Base-by-base conservation (phyloP, 495 filamentous ascomycete species). In the Penicillium crystallinum region DNA sequence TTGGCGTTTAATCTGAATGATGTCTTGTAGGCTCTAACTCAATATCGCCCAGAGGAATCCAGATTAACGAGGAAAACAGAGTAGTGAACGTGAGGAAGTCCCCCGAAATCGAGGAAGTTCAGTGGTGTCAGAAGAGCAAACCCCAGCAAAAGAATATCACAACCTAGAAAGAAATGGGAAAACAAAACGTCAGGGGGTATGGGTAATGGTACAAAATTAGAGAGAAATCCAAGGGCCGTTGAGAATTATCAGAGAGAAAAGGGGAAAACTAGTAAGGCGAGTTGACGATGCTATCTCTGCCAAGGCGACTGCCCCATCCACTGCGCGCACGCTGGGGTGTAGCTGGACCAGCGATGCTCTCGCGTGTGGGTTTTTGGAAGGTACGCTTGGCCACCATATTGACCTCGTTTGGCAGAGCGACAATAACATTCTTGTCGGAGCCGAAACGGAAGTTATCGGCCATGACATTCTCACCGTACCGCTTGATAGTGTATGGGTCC, bases 361-460 rank as follows among this genome's bases (percentile, higher is more conserved):
- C 91, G 33, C 93, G 77, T 5, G 95, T 96, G 2, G 92, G 90
- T 69, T 81, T 86, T 80, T 87, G 88, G 65, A 98, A 82, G 56
- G 81, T 83, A 55, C 84, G 78, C 69, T 89, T 90, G 37, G 83
- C 85, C 21, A 97, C 88, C 91, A 97, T 97, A 68, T 97, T 92
- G 55, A 98, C 92, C 70, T 96, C 91, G 65, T 98, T 95, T 4
- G 95, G 91, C 54, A 97, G 73, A 1, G 93, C 93, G 18, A 98
- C 91, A 63, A 98, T 96, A 55, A 98, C 88, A 59, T 96, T 96
- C 80, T 96, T 95, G 65, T 98, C 93, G 11, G 84, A 89, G 27
- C 91, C 91, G 60, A 91, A 98, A 57, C 90, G 88, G 85, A 98
- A 98, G 66, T 98, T 95, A 64, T 98, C 95, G n/a, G 93, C 93